Evolutionary conservation across 2,329 filamentous ascomycete genomes (phyloP).

Genomic region (Grosmannia clavigera): DNA sequence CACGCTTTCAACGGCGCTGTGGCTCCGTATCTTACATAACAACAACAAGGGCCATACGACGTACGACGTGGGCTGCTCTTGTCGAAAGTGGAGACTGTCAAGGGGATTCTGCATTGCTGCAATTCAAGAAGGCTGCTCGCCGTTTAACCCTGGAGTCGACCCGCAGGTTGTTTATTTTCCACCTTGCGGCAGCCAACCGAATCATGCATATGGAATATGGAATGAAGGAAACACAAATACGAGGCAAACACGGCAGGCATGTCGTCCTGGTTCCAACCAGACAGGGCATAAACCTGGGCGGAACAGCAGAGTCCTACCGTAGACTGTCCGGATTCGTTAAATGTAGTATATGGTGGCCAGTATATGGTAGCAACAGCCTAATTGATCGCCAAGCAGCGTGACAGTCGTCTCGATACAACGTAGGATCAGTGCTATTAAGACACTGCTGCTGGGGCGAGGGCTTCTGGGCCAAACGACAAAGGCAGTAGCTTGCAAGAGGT

Average conservation of each 20-base stretch:
- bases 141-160: background rate
- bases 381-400: background rate
- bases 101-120: background rate
- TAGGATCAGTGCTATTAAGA: background rate
- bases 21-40: background rate
- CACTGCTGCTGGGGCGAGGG: background rate
- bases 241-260: background rate
- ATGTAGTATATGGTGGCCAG: background rate
- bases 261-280: background rate
- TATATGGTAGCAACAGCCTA: background rate
- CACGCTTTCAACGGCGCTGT: background rate
- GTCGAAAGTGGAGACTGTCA: background rate
- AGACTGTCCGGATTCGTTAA: no score
- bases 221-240: background rate
- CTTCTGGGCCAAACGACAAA: conserved; percentile 44
- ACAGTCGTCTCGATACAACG: background rate
- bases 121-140: background rate
- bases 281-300: background rate
- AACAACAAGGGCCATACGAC: background rate
- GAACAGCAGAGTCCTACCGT: background rate
- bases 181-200: background rate
- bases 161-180: background rate
- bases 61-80: background rate
- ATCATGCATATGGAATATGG: background rate
- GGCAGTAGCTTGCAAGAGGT: conserved; percentile 43